These are phyloP conservation scores for Cotoneaster glaucophyllus DNA, from an alignment of 306 rosid genomes.

Conservation along the genomic window DNA sequence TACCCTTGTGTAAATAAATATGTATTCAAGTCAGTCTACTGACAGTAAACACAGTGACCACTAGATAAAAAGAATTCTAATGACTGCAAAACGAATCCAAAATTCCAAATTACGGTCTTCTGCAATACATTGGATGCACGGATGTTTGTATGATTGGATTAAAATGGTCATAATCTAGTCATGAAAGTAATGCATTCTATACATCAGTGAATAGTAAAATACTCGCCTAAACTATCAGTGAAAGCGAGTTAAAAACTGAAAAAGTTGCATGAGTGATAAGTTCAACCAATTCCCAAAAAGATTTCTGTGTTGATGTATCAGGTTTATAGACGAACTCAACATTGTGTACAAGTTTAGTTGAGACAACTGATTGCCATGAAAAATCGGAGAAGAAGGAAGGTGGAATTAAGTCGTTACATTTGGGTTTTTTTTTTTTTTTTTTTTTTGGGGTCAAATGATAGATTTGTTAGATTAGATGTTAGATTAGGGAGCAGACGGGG, in stretches of 20 bases:
- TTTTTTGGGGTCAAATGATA: too few relatives aligned
- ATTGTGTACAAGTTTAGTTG: too few relatives aligned
- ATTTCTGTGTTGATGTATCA: too few relatives aligned
- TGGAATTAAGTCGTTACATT: not conserved
- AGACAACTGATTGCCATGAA: not conserved
- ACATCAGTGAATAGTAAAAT: too few relatives aligned
- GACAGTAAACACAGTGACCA: not conserved
- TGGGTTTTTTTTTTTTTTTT: too few relatives aligned
- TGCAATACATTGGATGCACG: not conserved
- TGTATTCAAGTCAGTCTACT: not conserved
- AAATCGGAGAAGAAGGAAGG: not conserved
- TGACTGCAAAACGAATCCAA: not conserved
- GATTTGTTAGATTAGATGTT: too few relatives aligned
- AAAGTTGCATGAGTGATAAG: too few relatives aligned
- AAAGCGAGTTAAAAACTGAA: not conserved
- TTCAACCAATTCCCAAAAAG: too few relatives aligned
- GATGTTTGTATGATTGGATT: not conserved
- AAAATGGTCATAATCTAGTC: not conserved
- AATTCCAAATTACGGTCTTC: not conserved
- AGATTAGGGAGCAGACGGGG: too few relatives aligned
- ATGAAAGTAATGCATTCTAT: too few relatives aligned
- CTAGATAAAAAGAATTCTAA: not conserved
- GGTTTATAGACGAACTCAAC: too few relatives aligned
- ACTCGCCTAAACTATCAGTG: not conserved
- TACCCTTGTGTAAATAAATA: conserved; percentile 4